Evolutionary conservation across 2,329 filamentous ascomycete genomes (phyloP).

Genomic region (Cladosporium phlei): DNA sequence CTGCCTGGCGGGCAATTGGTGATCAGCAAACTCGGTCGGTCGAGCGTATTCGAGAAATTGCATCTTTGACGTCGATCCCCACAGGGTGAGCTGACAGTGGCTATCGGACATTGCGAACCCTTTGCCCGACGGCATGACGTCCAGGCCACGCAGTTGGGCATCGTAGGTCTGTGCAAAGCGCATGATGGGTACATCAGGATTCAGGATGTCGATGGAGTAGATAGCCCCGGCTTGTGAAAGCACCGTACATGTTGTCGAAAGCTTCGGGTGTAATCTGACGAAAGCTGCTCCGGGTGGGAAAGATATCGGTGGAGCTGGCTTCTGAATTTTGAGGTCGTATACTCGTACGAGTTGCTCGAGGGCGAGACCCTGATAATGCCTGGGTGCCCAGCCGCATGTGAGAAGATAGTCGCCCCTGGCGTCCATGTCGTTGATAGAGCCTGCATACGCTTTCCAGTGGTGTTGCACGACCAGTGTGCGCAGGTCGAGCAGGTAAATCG

Average conservation of each 20-base stretch:
- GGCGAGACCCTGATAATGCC: constrained; percentile 74
- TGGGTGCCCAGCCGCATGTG: constrained; percentile 86
- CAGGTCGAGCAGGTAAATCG: constrained; percentile 81
- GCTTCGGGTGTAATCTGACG: constrained; percentile 91
- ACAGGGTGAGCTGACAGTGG: constrained; percentile 75
- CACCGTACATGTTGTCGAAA: constrained; percentile 92
- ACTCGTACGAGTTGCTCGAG: constrained; percentile 92
- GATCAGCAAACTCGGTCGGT: constrained; percentile 71
- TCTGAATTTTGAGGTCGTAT: constrained; percentile 88
- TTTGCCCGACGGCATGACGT: constrained; percentile 83
- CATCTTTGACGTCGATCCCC: constrained; percentile 80
- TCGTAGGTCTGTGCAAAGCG: constrained; percentile 72
- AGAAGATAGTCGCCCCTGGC: constrained; percentile 91
- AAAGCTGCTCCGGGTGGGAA: constrained; percentile 89
- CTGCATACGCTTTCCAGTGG: constrained; percentile 84
- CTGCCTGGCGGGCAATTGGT: constrained; percentile 50
- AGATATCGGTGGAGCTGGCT: constrained; percentile 82
- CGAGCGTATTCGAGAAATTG: constrained; percentile 79
- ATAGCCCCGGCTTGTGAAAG: constrained; percentile 88
- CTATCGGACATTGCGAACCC: constrained; percentile 76
- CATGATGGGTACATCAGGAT: constrained; percentile 80
- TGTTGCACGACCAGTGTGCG: constrained; percentile 73
- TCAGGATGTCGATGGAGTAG: constrained; percentile 93
- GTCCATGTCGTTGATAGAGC: constrained; percentile 93
- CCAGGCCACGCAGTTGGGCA: constrained; percentile 70